Percentiles rank a stretch among this genome's conserved stretches.
Conservation (phyloP, 306 rosid species). For the Styphnolobium japonicum region DNA sequence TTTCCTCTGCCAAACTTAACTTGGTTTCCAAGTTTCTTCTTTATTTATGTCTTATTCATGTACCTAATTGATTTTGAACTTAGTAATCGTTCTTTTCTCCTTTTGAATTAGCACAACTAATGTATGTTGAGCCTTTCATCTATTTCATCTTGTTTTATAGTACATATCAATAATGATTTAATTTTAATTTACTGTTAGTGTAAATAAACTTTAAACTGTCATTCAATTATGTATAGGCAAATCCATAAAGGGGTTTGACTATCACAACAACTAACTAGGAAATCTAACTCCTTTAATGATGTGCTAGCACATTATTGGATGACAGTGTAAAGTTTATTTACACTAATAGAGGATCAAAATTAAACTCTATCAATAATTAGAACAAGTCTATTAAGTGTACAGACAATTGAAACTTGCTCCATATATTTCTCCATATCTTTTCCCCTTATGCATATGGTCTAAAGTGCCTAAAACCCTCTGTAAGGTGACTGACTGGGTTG, state of each 20-base stretch:
- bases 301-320: too few relatives aligned
- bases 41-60: constrained; percentile 23
- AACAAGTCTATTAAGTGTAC: constrained; percentile 2
- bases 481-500: too few relatives aligned
- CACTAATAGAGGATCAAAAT: too few relatives aligned
- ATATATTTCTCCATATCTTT: background rate
- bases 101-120: background rate
- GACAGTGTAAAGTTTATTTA: too few relatives aligned
- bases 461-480: background rate
- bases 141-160: constrained; percentile 18
- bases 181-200: too few relatives aligned
- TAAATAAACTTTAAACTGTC: too few relatives aligned
- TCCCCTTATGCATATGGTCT: background rate
- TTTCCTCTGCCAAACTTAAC: constrained; percentile 34
- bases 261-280: too few relatives aligned
- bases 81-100: background rate
- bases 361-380: too few relatives aligned
- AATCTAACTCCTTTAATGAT: too few relatives aligned
- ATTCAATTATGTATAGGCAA: too few relatives aligned
- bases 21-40: background rate
- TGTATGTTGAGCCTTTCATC: background rate
- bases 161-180: background rate
- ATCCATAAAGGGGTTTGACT: too few relatives aligned
- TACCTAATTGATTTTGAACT: constrained; percentile 32
- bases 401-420: background rate